Evolutionary conservation across 192 early-diverging fungal species (phyloP), one percentile per base, ranked within the genome.

Genomic region (Coemansia sp.): DNA sequence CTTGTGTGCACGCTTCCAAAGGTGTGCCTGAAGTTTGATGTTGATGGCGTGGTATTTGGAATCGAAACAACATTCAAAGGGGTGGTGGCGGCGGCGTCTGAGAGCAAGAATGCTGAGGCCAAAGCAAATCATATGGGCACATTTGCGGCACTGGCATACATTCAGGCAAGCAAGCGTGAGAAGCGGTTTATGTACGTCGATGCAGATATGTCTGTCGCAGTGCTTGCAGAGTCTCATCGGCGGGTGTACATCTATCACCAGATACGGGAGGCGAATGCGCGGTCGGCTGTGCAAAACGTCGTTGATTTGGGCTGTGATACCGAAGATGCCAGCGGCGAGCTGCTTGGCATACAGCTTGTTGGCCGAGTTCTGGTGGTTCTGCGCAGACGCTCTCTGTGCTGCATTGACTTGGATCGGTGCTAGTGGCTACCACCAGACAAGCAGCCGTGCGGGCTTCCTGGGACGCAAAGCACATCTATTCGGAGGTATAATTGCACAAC

Each of bases 131-230:
- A 93, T 69, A 60, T 60, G 26, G 77, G 85, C 26, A 86, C 90
- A 5, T 89, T 90, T 72, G 70, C 88, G 12, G 91, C 91, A 5
- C 71, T 93, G 49, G 86, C 87, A 6, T 93, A 89, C 66, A 87
- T 93, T 12, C 89, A 90, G 65, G 90, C 88, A 22, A 87, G 88
- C 66, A 93, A 93, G 72, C 81, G 88, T 49, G 91, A 93, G 68
- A 84, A 81, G 55, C 74, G 88, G 19, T 86, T 88, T 65, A 77
- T 87, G 45, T 81, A 80, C 61, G 75, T 88, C 60, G 90, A 90
- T 80, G 41, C 72, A 5, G 67, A 72, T n/a, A 63, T 78, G 67
- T 18, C 49, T 2, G 66, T 78, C 6, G 72, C 76, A 1, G 72
- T 83, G 63, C 63, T 83, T 11, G 76, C 80, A 4, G 80, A 83